A percentile compares a stretch with the other conserved stretches of the same genome.
Evolutionary conservation across 345 rosid species (phyloP).

Genomic region (Eucalyptus globulus): DNA sequence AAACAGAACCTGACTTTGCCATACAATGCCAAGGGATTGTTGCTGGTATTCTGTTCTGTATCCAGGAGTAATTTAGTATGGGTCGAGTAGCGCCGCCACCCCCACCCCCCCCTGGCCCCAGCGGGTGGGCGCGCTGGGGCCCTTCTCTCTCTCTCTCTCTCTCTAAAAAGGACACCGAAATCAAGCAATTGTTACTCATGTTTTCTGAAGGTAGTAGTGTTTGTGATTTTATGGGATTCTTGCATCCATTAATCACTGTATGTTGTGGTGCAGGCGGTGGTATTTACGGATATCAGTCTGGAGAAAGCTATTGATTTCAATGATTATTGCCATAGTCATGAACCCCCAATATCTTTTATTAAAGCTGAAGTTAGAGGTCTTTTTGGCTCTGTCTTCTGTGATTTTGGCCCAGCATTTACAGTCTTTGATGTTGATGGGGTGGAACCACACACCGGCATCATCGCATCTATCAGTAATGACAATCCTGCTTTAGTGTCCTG

Average conservation of each 20-base stretch:
- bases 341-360: slow-evolving; percentile 86
- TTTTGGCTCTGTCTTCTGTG: slow-evolving; percentile 93
- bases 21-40: background rate
- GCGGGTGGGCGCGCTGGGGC: no score
- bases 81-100: background rate
- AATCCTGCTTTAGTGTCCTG: slow-evolving; percentile 79
- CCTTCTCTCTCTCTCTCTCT: background rate
- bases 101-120: background rate
- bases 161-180: background rate
- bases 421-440: slow-evolving; percentile 94
- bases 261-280: slow-evolving; percentile 61
- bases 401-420: slow-evolving; percentile 88
- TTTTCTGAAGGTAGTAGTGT: background rate
- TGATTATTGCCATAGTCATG: slow-evolving; percentile 78
- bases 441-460: slow-evolving; percentile 91
- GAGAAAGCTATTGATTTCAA: slow-evolving; percentile 70
- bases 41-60: background rate
- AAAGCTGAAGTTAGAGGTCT: slow-evolving; percentile 96
- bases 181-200: background rate
- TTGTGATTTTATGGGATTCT: background rate
- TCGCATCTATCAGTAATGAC: slow-evolving; percentile 91
- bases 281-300: slow-evolving; percentile 68
- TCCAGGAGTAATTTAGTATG: background rate
- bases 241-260: background rate
- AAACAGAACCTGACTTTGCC: background rate